Evolutionary conservation across 2,329 filamentous ascomycete species (phyloP).

Genomic region (Triangularia setosa): DNA sequence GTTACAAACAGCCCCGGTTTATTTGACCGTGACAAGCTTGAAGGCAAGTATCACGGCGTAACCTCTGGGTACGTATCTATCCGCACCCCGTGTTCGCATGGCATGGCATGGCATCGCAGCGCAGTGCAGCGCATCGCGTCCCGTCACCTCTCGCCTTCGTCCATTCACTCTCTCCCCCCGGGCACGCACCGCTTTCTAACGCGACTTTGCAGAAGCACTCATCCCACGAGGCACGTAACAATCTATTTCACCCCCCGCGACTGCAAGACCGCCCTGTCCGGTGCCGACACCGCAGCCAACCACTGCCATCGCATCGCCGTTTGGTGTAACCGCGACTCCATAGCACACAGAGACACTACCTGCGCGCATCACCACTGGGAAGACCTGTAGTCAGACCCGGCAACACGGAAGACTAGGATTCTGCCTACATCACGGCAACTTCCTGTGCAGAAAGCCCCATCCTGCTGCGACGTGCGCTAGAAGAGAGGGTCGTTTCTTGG

Average conservation of each 20-base stretch:
- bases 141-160: neutral
- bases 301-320: constrained; percentile 24
- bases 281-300: constrained; percentile 29
- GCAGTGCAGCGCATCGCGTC: constrained; percentile 1
- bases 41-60: neutral
- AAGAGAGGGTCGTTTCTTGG: neutral
- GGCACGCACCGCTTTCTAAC: constrained; percentile 33
- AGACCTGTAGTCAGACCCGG: constrained; percentile 19
- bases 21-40: neutral
- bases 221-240: constrained; percentile 28
- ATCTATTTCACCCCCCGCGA: constrained; percentile 24
- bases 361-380: constrained; percentile 13
- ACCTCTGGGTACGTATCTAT: constrained; percentile 16
- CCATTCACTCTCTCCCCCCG: constrained; percentile 1
- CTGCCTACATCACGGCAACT: neutral
- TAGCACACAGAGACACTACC: constrained; percentile 22
- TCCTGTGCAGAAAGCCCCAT: neutral
- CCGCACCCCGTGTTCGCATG: constrained; percentile 13
- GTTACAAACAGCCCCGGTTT: neutral
- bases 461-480: neutral
- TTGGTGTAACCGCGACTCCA: constrained; percentile 30
- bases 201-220: constrained; percentile 35
- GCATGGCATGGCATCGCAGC: constrained; percentile 15
- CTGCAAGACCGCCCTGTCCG: constrained; percentile 19
- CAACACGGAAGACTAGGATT: constrained; percentile 13